Percentiles rank a stretch among this genome's conserved stretches.
phyloP scores from a whole-genome alignment of 306 rosid genomes.

The Luffa aegyptiaca region DNA sequence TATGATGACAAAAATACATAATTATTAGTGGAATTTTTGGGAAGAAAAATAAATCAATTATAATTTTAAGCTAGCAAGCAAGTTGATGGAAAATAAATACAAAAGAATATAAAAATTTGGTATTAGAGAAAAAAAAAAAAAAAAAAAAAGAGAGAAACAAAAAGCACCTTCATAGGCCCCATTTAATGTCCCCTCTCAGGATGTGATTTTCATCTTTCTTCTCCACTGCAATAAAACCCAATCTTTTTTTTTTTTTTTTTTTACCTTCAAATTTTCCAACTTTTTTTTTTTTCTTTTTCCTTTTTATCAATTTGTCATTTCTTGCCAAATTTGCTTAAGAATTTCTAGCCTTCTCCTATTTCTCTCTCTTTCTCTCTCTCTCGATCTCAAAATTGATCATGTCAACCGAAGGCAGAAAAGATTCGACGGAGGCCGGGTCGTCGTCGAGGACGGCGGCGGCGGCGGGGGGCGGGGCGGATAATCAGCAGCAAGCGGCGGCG shows the following conservation, averaged over 20 bases:
- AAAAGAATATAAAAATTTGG: background rate
- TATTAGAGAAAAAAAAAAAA: background rate
- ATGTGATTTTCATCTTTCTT: slow-evolving; percentile 48
- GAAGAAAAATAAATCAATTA: background rate
- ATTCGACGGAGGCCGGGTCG: slow-evolving; percentile 16
- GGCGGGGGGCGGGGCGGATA: background rate
- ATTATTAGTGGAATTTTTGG: background rate
- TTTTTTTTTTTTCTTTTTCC: background rate
- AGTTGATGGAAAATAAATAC: background rate
- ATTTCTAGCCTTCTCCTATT: background rate
- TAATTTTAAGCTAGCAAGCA: background rate
- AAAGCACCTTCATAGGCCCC: slow-evolving; percentile 36
- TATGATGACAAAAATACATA: background rate
- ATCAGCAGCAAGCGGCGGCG: background rate
- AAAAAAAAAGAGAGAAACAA: slow-evolving; percentile 16
- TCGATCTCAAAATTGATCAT: slow-evolving; percentile 12
- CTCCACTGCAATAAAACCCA: slow-evolving; percentile 12
- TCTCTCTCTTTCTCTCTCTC: background rate
- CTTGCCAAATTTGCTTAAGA: background rate
- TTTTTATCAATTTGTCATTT: slow-evolving; percentile 6
- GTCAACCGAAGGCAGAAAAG: slow-evolving; percentile 23
- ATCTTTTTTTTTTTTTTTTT: background rate
- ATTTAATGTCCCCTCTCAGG: slow-evolving; percentile 46
- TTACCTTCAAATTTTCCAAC: background rate
- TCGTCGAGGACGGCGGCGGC: background rate